Conservation (phyloP, 2,329 filamentous ascomycete genomes). For the Exophiala mesophila region DNA sequence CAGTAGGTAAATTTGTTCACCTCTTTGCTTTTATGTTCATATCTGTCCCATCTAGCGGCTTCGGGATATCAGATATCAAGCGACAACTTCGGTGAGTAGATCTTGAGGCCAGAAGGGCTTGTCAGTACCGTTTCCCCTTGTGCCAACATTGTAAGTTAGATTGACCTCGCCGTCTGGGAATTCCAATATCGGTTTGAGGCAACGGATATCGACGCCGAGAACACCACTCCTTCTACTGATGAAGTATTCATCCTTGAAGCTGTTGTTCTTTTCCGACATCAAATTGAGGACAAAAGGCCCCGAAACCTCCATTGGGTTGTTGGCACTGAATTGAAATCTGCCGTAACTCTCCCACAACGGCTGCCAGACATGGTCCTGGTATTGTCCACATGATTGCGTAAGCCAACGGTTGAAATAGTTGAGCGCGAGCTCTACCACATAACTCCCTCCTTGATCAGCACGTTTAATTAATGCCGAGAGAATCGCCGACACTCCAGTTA, state of each 20-base stretch:
- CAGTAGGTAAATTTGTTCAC: no score
- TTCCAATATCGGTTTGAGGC: constrained; percentile 41
- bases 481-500: constrained; percentile 64
- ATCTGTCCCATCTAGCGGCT: no score
- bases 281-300: no score
- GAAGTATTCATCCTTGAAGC: constrained; percentile 49
- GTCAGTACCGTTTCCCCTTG: constrained; percentile 48
- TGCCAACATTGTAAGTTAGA: constrained; percentile 45
- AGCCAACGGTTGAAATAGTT: constrained; percentile 42
- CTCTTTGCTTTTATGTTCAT: no score
- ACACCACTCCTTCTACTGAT: constrained; percentile 35
- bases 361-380: constrained; percentile 43
- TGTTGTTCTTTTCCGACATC: no score
- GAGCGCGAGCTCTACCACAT: constrained; percentile 6
- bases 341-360: constrained; percentile 44
- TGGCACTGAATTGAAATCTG: constrained; percentile 35
- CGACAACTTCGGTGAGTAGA: constrained; percentile 15
- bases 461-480: constrained; percentile 59
- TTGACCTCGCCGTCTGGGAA: constrained; percentile 36
- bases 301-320: no score
- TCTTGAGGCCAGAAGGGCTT: constrained; percentile 44
- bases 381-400: constrained; percentile 34
- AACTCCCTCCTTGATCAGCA: constrained; percentile 47
- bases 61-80: no score
- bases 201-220: constrained; percentile 35